phyloP scores from a whole-genome alignment of 2,329 filamentous ascomycete genomes.

The Aspergillus hiratsukae region DNA sequence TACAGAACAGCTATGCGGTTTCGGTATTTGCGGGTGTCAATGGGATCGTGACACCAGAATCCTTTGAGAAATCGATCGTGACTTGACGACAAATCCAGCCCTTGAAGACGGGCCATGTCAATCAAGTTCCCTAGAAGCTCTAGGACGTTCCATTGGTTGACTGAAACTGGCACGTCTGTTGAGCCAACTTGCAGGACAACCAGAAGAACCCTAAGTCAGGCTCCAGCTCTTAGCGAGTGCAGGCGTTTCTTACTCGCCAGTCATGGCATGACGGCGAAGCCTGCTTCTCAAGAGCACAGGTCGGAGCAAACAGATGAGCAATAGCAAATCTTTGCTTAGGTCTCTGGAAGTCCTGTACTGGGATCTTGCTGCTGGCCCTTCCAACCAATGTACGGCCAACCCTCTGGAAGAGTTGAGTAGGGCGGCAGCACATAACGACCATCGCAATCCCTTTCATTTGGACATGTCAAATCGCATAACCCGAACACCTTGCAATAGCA shows the following conservation, averaged over 20 bases:
- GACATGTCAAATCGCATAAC: constrained; percentile 48
- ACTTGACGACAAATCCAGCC: not conserved
- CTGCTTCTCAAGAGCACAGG: not conserved
- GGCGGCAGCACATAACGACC: constrained; percentile 57
- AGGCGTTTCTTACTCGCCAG: too few species aligned
- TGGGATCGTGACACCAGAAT: not conserved
- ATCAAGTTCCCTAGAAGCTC: not conserved
- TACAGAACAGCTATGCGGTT: not conserved
- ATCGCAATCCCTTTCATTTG: constrained; percentile 45
- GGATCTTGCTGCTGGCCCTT: constrained; percentile 34
- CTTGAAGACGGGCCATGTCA: not conserved
- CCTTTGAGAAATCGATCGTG: not conserved
- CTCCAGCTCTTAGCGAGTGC: not conserved
- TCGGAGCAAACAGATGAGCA: not conserved
- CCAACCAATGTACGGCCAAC: constrained; percentile 60
- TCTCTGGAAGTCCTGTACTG: constrained; percentile 27
- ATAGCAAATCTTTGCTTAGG: constrained; percentile 9
- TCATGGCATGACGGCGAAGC: not conserved
- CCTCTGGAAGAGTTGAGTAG: constrained; percentile 54
- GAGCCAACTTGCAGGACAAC: not conserved
- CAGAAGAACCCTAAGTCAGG: not conserved
- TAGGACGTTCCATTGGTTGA: not conserved
- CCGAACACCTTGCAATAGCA: constrained; percentile 67
- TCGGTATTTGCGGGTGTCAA: not conserved
- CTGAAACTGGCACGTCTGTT: not conserved